phyloP scores from a whole-genome alignment of 345 rosid species.

The Corchorus olitorius region DNA sequence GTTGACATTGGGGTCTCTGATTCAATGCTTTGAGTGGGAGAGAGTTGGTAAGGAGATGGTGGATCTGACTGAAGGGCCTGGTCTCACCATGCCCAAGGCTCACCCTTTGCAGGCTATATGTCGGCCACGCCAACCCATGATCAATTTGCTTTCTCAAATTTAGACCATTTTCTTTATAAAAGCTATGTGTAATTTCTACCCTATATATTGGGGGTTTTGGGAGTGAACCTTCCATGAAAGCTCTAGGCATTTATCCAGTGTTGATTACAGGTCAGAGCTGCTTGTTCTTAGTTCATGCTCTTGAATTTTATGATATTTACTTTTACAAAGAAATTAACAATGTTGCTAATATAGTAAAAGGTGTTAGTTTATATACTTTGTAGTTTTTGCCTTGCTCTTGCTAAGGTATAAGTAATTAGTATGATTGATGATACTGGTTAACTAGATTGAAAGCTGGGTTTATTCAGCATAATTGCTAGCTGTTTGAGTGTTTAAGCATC shows the following conservation, averaged over 20 bases:
- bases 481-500: background rate
- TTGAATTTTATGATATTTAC: background rate
- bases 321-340: background rate
- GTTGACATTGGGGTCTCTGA: slow-evolving; percentile 17
- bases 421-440: background rate
- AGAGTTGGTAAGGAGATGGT: slow-evolving; percentile 3
- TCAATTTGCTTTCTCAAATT: slow-evolving; percentile 23
- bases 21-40: slow-evolving; percentile 26
- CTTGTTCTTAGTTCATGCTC: background rate
- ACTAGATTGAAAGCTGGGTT: background rate
- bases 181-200: background rate
- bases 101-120: slow-evolving; percentile 32
- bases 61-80: slow-evolving; percentile 35
- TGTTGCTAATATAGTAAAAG: background rate
- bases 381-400: background rate
- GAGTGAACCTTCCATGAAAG: background rate
- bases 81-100: slow-evolving; percentile 37
- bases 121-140: slow-evolving; percentile 25
- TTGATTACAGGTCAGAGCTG: background rate
- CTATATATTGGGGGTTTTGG: background rate
- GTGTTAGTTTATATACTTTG: background rate
- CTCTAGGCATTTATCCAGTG: background rate
- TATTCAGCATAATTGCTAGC: background rate
- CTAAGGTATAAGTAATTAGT: too few relatives aligned
- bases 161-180: background rate